Evolutionary conservation across 1,139 yeast genomes (phyloP).

Genomic region (Saccharomyces hybrid): DNA sequence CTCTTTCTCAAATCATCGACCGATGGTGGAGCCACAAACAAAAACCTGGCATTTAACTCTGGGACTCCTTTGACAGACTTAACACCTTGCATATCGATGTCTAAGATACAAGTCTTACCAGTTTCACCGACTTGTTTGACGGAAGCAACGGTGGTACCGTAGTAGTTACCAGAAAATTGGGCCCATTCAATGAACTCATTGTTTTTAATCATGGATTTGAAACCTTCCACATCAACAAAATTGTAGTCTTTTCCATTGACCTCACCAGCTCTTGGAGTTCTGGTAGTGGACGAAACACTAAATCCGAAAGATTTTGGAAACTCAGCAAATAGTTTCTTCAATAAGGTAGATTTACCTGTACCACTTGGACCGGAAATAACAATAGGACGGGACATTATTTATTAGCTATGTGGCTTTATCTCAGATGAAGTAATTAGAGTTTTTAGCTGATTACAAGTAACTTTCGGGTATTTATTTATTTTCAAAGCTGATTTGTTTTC

Average conservation of each 20-base stretch:
- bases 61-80: conserved; percentile 72
- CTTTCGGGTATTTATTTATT: no score
- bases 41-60: conserved; percentile 71
- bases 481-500: no score
- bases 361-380: conserved; percentile 98
- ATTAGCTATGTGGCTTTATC: no score
- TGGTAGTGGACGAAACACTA: conserved; percentile 90
- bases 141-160: conserved; percentile 85
- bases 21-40: conserved; percentile 91
- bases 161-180: conserved; percentile 92
- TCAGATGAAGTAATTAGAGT: no score
- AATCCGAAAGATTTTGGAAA: conserved; percentile 86
- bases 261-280: conserved; percentile 90
- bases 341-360: conserved; percentile 89
- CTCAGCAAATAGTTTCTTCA: conserved; percentile 84
- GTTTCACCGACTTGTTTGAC: conserved; percentile 51
- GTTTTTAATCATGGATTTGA: conserved; percentile 64
- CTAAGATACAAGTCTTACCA: conserved; percentile 77
- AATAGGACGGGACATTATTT: conserved; percentile 55
- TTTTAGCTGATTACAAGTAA: no score
- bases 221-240: conserved; percentile 70
- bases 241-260: conserved; percentile 82
- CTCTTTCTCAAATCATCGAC: conserved; percentile 66
- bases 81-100: conserved; percentile 99
- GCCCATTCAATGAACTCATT: conserved; percentile 94